Conservation (phyloP, 305 asterid species). For the Fraxinus angustifolia region DNA sequence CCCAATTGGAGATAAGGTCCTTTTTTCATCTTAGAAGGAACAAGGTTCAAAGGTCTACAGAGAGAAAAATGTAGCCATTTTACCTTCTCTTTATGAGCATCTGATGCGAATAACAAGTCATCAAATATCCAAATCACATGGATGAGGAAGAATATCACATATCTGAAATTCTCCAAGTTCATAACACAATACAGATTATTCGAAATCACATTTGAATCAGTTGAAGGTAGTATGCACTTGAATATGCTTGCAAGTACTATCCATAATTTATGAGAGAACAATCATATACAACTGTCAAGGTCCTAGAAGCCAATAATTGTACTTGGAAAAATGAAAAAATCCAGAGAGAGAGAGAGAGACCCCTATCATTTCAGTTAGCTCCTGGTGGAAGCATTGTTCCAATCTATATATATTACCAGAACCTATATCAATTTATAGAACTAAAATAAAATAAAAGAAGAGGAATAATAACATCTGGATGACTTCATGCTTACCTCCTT, state of each 20-base stretch:
- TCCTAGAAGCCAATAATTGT: conserved; percentile 2
- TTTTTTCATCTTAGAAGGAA: background rate
- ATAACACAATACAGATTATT: conserved; percentile 8
- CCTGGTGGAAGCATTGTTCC: conserved; percentile 16
- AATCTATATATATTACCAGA: conserved; percentile 3
- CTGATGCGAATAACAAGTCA: background rate
- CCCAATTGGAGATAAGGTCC: background rate
- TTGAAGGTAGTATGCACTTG: background rate
- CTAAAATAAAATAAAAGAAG: background rate
- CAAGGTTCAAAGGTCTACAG: background rate
- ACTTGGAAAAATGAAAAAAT: background rate
- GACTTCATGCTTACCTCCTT: conserved; percentile 54
- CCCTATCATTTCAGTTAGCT: background rate
- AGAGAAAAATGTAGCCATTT: conserved; percentile 10
- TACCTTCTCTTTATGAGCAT: background rate
- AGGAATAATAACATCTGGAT: conserved; percentile 1
- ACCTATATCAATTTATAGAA: conserved; percentile 17
- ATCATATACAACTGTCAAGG: background rate
- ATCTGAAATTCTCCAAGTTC: conserved; percentile 8
- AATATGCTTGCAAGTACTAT: conserved; percentile 1
- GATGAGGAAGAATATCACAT: background rate
- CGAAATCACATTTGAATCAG: background rate
- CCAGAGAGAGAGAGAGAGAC: background rate
- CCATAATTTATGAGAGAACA: background rate
- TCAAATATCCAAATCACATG: background rate